These are phyloP conservation scores for Dacryopinax primogenitus DNA, from an alignment of 768 basidiomycete genomes.

Conservation along the genomic window DNA sequence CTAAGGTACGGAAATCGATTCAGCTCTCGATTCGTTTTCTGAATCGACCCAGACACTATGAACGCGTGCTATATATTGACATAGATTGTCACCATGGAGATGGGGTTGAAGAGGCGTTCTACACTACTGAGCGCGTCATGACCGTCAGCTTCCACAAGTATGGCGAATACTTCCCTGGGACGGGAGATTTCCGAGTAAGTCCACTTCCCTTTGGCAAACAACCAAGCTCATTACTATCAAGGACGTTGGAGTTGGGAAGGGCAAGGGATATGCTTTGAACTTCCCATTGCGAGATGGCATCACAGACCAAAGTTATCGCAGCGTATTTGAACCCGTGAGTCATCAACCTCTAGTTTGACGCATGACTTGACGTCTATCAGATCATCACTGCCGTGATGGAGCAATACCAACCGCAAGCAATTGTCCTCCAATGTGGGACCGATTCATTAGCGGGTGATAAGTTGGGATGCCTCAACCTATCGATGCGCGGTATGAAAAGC, in stretches of 20 bases:
- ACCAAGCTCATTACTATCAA: conserved; percentile 23
- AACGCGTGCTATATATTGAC: conserved; percentile 91
- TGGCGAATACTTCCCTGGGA: conserved; percentile 97
- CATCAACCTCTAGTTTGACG: neutral
- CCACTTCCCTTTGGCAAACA: neutral
- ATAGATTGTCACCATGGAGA: conserved; percentile 99
- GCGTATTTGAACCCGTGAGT: conserved; percentile 86
- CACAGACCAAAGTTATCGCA: conserved; percentile 87
- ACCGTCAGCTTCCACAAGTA: conserved; percentile 98
- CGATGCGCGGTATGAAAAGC: conserved; percentile 62
- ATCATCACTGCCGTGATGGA: conserved; percentile 91
- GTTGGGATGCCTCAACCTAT: conserved; percentile 87
- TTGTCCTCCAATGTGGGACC: conserved; percentile 94
- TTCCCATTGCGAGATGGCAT: conserved; percentile 92
- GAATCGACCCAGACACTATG: conserved; percentile 57
- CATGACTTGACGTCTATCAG: conserved; percentile 31
- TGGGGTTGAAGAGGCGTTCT: conserved; percentile 98
- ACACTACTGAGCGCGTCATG: conserved; percentile 98
- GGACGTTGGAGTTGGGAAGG: conserved; percentile 90
- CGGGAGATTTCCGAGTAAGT: conserved; percentile 82
- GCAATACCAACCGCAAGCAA: conserved; percentile 83
- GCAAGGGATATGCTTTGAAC: conserved; percentile 87
- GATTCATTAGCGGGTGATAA: conserved; percentile 96
- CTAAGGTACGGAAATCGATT: conserved; percentile 43
- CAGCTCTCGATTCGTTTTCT: neutral